Evolutionary conservation across 768 basidiomycete genomes (phyloP).

Genomic region (Lyophyllum decastes): DNA sequence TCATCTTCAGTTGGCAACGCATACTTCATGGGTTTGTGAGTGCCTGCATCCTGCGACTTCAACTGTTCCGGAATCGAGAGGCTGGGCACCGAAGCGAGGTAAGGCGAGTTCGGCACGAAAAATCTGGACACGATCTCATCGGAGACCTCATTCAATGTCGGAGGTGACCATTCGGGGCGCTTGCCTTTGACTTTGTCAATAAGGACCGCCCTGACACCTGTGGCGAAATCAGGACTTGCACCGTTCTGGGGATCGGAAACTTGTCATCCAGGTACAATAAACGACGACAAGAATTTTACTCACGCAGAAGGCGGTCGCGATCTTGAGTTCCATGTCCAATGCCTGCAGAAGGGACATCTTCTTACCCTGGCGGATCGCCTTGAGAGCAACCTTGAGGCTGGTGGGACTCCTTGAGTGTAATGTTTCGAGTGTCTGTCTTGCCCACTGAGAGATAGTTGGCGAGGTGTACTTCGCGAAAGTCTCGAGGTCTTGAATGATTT

Average conservation of each 20-base stretch:
- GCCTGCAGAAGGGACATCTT: conserved; percentile 61
- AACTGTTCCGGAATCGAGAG: conserved; percentile 41
- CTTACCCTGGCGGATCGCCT: conserved; percentile 74
- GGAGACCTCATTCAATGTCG: conserved; percentile 59
- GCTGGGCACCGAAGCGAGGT: conserved; percentile 43
- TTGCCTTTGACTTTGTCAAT: conserved; percentile 40
- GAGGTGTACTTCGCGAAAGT: conserved; percentile 40
- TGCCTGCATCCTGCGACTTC: conserved; percentile 16
- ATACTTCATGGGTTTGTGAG: conserved; percentile 36
- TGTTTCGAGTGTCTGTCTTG: conserved; percentile 60
- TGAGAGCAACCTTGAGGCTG: conserved; percentile 86
- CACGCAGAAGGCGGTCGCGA: conserved; percentile 90
- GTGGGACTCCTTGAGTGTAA: conserved; percentile 84
- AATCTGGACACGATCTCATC: conserved; percentile 61
- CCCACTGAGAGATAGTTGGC: conserved; percentile 67
- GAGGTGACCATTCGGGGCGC: conserved; percentile 74
- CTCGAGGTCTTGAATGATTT: conserved; percentile 63
- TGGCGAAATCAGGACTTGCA: conserved; percentile 80
- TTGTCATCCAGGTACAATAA: conserved; percentile 15
- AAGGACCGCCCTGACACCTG: conserved; percentile 75
- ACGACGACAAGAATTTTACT: conserved; percentile 34
- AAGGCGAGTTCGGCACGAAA: conserved; percentile 59
- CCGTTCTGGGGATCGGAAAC: conserved; percentile 51
- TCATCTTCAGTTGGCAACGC: conserved; percentile 79
- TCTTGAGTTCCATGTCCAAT: conserved; percentile 82